A percentile compares a stretch with the other conserved stretches of the same genome.
phyloP scores from a whole-genome alignment of 129 eudicot genomes.

The Chrysanthemum lavandulifolium region DNA sequence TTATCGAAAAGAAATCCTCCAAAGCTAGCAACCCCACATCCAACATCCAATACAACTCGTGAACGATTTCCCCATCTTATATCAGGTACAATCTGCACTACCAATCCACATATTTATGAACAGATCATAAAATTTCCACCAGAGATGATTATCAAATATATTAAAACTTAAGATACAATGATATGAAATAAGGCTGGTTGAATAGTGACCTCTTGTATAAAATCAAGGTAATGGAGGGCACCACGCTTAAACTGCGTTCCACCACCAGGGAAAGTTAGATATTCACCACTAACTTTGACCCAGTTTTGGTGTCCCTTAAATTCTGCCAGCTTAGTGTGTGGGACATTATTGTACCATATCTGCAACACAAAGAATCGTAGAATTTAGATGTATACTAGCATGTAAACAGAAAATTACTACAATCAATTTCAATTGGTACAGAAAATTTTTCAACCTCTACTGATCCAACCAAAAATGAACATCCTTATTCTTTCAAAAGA shows the following conservation, averaged over 20 bases:
- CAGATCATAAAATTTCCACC: neutral
- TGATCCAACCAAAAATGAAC: no score
- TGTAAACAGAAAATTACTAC: no score
- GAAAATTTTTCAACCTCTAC: no score
- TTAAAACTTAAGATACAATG: neutral
- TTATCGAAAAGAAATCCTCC: neutral
- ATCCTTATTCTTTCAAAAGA: no score
- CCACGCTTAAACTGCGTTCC: neutral
- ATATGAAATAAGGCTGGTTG: neutral
- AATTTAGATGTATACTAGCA: no score
- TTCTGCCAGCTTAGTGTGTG: neutral
- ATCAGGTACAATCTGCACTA: no score
- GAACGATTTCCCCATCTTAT: no score
- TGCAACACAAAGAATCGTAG: neutral
- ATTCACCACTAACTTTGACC: constrained; percentile 2
- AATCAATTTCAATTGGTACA: no score
- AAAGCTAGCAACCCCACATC: no score
- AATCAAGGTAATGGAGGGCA: neutral
- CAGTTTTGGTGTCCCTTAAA: neutral
- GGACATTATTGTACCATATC: neutral
- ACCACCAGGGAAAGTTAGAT: constrained; percentile 1
- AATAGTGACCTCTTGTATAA: neutral
- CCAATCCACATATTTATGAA: no score
- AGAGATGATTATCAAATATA: neutral
- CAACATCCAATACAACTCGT: no score